These are phyloP conservation scores for Rhizomucor pusillus DNA, from an alignment of 371 early-diverging fungal species.

Conservation along the genomic window DNA sequence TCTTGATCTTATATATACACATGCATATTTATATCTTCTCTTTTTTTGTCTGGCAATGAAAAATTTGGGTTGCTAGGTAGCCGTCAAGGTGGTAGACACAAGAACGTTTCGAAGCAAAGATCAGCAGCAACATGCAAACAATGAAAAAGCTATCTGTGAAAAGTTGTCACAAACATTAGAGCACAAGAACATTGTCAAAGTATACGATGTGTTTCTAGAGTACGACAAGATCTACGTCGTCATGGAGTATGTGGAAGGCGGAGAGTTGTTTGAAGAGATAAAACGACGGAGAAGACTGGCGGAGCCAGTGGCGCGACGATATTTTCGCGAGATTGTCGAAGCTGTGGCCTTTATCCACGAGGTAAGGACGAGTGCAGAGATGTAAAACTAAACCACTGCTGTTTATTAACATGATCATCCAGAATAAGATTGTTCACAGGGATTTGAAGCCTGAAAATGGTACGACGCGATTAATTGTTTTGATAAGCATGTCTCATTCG, in stretches of 20 bases:
- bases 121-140: constrained; percentile 54
- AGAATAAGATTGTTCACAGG: constrained; percentile 80
- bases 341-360: constrained; percentile 95
- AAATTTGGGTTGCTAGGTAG: constrained; percentile 30
- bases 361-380: constrained; percentile 9
- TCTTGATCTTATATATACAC: no score
- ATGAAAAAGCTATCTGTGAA: constrained; percentile 64
- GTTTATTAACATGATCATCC: no score
- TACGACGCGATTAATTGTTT: constrained; percentile 7
- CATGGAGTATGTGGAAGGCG: constrained; percentile 96
- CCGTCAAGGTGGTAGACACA: constrained; percentile 65
- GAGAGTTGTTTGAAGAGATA: constrained; percentile 95
- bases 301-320: constrained; percentile 82
- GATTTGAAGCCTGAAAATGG: constrained; percentile 90
- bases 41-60: neutral
- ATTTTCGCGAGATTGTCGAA: constrained; percentile 94
- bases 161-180: constrained; percentile 59
- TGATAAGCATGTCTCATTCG: neutral
- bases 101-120: constrained; percentile 51
- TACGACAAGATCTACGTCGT: constrained; percentile 86
- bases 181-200: constrained; percentile 83
- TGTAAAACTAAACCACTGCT: neutral
- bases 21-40: no score
- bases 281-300: constrained; percentile 81
- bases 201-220: constrained; percentile 88